phyloP scores from a whole-genome alignment of 257 asterid genomes.

The Plantago major region DNA sequence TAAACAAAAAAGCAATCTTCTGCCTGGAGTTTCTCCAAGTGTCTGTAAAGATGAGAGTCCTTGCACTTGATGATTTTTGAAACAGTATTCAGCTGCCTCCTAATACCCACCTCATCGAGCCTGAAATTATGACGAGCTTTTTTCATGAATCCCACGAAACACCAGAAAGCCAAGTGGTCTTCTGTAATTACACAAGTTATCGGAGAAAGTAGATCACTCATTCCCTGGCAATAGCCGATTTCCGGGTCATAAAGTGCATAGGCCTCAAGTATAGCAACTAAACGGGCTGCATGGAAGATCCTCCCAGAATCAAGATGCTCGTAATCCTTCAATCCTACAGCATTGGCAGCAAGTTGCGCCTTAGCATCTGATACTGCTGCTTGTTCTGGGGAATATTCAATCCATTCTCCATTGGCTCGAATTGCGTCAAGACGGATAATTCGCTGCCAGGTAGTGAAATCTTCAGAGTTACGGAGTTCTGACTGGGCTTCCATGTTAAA shows the following conservation, averaged over 20 bases:
- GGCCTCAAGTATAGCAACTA: slow-evolving; percentile 86
- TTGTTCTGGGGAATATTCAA: slow-evolving; percentile 44
- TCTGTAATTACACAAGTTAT: slow-evolving; percentile 65
- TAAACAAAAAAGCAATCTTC: slow-evolving; percentile 92
- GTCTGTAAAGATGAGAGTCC: slow-evolving; percentile 85
- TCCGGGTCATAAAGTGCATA: slow-evolving; percentile 81
- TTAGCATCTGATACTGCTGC: slow-evolving; percentile 45
- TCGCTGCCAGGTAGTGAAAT: slow-evolving; percentile 78
- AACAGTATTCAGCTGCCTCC: slow-evolving; percentile 70
- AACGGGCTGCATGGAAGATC: slow-evolving; percentile 79
- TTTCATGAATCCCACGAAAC: slow-evolving; percentile 82
- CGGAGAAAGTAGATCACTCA: slow-evolving; percentile 91
- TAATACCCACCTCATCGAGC: slow-evolving; percentile 82
- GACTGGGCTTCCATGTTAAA: slow-evolving; percentile 48
- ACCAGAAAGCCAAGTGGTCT: slow-evolving; percentile 91
- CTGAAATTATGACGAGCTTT: slow-evolving; percentile 85
- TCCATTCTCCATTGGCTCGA: slow-evolving; percentile 87
- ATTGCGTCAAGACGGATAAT: slow-evolving; percentile 88
- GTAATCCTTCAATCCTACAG: slow-evolving; percentile 71
- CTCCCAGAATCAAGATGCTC: slow-evolving; percentile 66
- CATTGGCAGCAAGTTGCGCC: slow-evolving; percentile 67
- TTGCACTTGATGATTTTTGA: slow-evolving; percentile 75
- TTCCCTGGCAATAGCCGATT: slow-evolving; percentile 94
- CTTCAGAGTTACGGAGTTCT: slow-evolving; percentile 46
- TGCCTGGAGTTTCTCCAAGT: slow-evolving; percentile 81